Evolutionary conservation across 768 basidiomycete species (phyloP), one percentile per base, ranked within the genome.

Genomic region (Royoungia palumana): DNA sequence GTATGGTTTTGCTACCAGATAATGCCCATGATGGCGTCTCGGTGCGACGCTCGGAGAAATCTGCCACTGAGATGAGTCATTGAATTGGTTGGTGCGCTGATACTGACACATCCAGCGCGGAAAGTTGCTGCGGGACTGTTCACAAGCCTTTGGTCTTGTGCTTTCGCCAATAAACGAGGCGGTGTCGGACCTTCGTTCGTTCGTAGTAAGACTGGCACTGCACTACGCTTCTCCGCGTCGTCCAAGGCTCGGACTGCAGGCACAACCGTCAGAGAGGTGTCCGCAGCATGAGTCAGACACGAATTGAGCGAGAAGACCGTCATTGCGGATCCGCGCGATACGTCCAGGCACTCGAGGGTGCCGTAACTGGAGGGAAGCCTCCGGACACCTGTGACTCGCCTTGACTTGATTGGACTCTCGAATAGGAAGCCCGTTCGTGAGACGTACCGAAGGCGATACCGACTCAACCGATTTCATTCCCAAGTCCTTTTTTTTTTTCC

Each of bases 301-400:
- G 24, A 9, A 28, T 10, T 28, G 27, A 10, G 6, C 30, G 17
- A 25, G 25, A 20, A 13, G 30, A 35, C n/a, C n/a, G n/a, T n/a
- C 9, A 9, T 8, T 27, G 39, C 41, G 47, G 57, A 8, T 32
- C 57, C 48, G 53, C 48, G 53, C 46, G 35, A 35, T 19, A 16
- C 24, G 39, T 38, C 44, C 12, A 45, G 37, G n/a, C 35, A 35
- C 34, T 22, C 9, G 14, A 34, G 9, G 16, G 6, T 51, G 19
- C 53, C 55, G 58, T 43, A 41, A 38, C 10, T 7, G 16, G 19
- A 28, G 2, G 21, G 3, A 16, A 4, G 27, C 45, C 61, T 51
- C 49, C 59, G 3, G 59, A 61, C 62, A 64, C 61, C 49, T 11
- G 8, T 49, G 51, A n/a, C n/a, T n/a, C n/a, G n/a, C n/a, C 52